A percentile compares a stretch with the other conserved stretches of the same genome.
phyloP scores from a whole-genome alignment of 2,329 filamentous ascomycete species.

The Gremmenia infestans region DNA sequence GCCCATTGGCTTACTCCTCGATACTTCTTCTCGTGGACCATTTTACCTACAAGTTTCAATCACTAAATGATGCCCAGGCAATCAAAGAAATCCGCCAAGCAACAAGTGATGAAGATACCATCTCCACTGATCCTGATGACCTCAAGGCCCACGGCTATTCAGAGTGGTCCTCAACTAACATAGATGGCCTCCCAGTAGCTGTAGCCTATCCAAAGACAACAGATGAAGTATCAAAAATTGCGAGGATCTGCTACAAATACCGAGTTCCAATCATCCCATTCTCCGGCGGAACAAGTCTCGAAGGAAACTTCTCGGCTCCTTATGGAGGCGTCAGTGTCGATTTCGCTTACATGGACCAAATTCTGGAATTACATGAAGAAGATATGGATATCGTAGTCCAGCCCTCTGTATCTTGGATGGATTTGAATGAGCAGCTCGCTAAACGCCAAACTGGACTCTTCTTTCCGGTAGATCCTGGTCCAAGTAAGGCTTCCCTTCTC shows the following conservation, averaged over 20 bases:
- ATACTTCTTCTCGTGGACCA: neutral
- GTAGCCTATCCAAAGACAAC: conserved; percentile 60
- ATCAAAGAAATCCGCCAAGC: conserved; percentile 48
- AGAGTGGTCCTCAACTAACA: conserved; percentile 60
- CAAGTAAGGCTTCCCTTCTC: neutral
- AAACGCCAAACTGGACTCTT: conserved; percentile 73
- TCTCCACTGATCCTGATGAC: conserved; percentile 59
- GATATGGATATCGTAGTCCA: conserved; percentile 95
- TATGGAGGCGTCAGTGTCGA: conserved; percentile 86
- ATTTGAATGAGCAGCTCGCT: conserved; percentile 67
- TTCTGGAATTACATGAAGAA: conserved; percentile 72
- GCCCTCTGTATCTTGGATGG: conserved; percentile 88
- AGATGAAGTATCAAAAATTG: conserved; percentile 47
- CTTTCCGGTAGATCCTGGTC: conserved; percentile 76
- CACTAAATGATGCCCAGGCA: conserved; percentile 37
- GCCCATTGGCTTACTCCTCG: neutral
- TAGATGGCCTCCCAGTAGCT: conserved; percentile 55
- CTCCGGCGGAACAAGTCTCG: conserved; percentile 79
- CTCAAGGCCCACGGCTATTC: conserved; percentile 60
- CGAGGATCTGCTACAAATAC: conserved; percentile 70
- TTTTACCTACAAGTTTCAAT: neutral
- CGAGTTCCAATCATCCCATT: conserved; percentile 77
- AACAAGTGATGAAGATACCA: conserved; percentile 48
- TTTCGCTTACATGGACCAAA: conserved; percentile 80
- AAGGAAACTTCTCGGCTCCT: conserved; percentile 85